Percentiles rank a stretch among this genome's conserved stretches.
These are phyloP conservation scores for Rhododendron ferrugineum DNA, from an alignment of 148 eudicot genomes.

Conservation along the genomic window DNA sequence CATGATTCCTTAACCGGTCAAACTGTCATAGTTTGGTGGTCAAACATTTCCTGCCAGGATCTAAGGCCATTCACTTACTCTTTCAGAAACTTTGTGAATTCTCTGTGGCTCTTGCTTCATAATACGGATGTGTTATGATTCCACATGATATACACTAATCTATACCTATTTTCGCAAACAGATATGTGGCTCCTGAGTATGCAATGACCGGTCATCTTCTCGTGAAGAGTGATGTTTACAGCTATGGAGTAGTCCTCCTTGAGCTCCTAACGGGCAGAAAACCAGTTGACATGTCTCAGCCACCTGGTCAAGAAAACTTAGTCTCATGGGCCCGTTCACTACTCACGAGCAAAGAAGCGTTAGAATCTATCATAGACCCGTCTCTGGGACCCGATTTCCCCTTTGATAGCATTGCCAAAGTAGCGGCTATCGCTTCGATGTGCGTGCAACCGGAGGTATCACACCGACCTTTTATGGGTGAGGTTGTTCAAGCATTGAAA, in stretches of 20 bases:
- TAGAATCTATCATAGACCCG: constrained; percentile 57
- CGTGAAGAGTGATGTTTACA: constrained; percentile 93
- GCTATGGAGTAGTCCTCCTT: constrained; percentile 94
- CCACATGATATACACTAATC: background rate
- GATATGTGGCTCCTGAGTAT: constrained; percentile 98
- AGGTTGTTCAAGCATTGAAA: constrained; percentile 94
- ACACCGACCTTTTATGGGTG: constrained; percentile 96
- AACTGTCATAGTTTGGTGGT: background rate
- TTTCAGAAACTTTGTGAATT: background rate
- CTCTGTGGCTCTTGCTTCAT: background rate
- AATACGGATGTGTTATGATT: background rate
- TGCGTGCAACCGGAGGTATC: constrained; percentile 94
- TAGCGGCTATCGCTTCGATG: constrained; percentile 95
- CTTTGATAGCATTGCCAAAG: constrained; percentile 61
- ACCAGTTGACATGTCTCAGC: constrained; percentile 94
- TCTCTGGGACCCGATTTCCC: constrained; percentile 42
- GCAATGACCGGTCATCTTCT: constrained; percentile 99
- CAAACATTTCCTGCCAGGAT: background rate
- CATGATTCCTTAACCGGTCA: background rate
- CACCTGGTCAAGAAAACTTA: constrained; percentile 79
- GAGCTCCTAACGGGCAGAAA: constrained; percentile 91
- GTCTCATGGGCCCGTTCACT: constrained; percentile 86
- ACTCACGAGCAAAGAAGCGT: constrained; percentile 57
- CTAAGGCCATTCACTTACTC: background rate
- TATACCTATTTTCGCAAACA: constrained; percentile 18